phyloP scores from a whole-genome alignment of 2,329 filamentous ascomycete genomes.

The Clonostachys chloroleuca region DNA sequence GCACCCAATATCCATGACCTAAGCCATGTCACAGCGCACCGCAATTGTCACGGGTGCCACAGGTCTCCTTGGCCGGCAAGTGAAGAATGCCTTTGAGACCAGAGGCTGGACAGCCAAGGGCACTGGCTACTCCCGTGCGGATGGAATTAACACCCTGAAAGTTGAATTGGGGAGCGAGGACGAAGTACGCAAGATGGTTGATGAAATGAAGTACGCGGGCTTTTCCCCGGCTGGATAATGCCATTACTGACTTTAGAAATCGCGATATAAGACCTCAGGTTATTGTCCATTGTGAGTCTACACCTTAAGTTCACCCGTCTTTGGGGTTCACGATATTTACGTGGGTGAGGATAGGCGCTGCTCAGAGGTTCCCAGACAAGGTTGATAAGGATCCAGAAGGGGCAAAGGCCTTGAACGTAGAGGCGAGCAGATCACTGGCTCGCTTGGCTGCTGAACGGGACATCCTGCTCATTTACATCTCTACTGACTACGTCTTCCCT shows the following conservation, averaged over 20 bases:
- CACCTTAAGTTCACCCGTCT: background rate
- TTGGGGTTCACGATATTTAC: background rate
- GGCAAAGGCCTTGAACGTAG: slow-evolving; percentile 70
- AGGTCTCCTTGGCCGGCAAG: slow-evolving; percentile 77
- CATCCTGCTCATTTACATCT: slow-evolving; percentile 71
- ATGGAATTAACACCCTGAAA: slow-evolving; percentile 62
- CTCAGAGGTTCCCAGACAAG: slow-evolving; percentile 83
- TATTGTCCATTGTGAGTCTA: slow-evolving; percentile 70
- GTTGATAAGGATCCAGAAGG: slow-evolving; percentile 76
- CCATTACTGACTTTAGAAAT: background rate
- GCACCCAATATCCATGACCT: too few relatives aligned
- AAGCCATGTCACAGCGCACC: slow-evolving; percentile 25
- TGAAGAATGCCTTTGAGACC: slow-evolving; percentile 64
- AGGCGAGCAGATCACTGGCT: slow-evolving; percentile 64
- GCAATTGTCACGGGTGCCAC: slow-evolving; percentile 81
- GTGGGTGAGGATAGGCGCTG: slow-evolving; percentile 55
- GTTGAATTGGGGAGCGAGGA: slow-evolving; percentile 42
- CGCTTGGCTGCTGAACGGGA: slow-evolving; percentile 56
- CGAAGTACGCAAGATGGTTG: slow-evolving; percentile 45
- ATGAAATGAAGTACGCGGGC: slow-evolving; percentile 46
- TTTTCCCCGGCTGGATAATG: background rate
- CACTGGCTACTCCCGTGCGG: slow-evolving; percentile 69
- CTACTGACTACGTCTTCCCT: slow-evolving; percentile 78
- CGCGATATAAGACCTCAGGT: slow-evolving; percentile 58
- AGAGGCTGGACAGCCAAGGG: slow-evolving; percentile 63